Base-by-base conservation (phyloP, 768 basidiomycete genomes). In the Pholiota molesta region DNA sequence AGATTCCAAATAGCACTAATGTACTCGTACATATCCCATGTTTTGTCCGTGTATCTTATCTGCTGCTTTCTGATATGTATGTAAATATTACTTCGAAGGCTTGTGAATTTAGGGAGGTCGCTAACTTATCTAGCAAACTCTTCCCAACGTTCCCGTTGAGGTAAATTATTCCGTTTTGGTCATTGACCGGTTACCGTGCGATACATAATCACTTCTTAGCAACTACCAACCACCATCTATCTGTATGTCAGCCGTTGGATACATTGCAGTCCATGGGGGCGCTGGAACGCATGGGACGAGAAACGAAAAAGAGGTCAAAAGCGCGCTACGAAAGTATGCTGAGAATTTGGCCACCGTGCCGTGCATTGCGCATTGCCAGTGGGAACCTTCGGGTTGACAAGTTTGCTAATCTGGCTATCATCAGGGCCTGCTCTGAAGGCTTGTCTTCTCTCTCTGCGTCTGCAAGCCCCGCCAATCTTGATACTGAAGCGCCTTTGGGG, bases 201-300 rank as follows among this genome's bases (percentile, higher is more conserved):
- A 45, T 19, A 37, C 17, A 33, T 29, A 26, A 19, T 42, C 31
- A 53, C 51, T 26, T 47, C 57, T 59, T 63, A 14, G 44, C 42
- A 47, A 61, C 55, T 47, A 55, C 62, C 45, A 35, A 55, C 47
- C 16, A 60, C 53, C 37, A 35, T 57, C 52, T 51, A 71, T 31
- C 31, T 31, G 31, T 5, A 31, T 73, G 68, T 55, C 66, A 56
- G 44, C 47, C 29, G 31, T 44, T 40, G 70, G 72, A 49, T 83
- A 80, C 64, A 73, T 92, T 60, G 86, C 85, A 2, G 88, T 91
- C 11, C 92, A 94, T 66, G 92, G 89, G 11, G 92, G 92, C 31
- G 92, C 92, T 28, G 92, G 92, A 3, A 72, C 77, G n/a, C 90
- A 92, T 65, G 70, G 78, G 7, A 74, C 69, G 51, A 63, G 71